phyloP scores from a whole-genome alignment of 805 yeast species.

The Starmerella stellata region DNA sequence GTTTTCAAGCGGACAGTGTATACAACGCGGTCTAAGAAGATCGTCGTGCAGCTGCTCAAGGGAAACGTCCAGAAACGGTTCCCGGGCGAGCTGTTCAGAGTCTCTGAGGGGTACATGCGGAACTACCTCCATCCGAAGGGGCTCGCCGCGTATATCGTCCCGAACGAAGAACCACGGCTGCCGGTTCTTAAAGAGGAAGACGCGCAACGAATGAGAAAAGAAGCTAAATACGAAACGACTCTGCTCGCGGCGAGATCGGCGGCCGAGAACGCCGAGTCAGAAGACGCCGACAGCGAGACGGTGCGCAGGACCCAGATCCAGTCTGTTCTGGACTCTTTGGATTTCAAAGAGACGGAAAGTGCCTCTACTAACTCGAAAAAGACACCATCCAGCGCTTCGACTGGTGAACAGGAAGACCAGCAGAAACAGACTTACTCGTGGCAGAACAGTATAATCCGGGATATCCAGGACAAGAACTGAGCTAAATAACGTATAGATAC shows the following conservation, averaged over 20 bases:
- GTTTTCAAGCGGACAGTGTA: conserved; percentile 8
- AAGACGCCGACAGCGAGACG: no score
- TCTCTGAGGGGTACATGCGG: conserved; percentile 68
- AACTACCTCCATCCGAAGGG: conserved; percentile 51
- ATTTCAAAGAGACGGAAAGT: conserved; percentile 11
- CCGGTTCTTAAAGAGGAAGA: conserved; percentile 12
- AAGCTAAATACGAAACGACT: no score
- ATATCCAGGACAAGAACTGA: conserved; percentile 9
- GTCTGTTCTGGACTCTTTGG: conserved; percentile 13
- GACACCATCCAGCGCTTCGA: not conserved
- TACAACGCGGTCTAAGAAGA: conserved; percentile 20
- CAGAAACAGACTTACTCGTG: conserved; percentile 13
- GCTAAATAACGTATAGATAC: no score
- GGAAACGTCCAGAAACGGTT: conserved; percentile 48
- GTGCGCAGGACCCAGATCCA: conserved; percentile 4
- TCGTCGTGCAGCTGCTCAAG: conserved; percentile 56
- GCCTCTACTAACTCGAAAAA: not conserved
- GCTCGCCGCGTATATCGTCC: conserved; percentile 52
- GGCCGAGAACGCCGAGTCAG: no score
- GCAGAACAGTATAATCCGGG: conserved; percentile 16
- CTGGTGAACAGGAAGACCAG: not conserved
- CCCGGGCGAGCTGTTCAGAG: conserved; percentile 55
- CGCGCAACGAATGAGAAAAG: conserved; percentile 7
- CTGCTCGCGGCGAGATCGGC: not conserved
- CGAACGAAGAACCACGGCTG: conserved; percentile 19